Evolutionary conservation across 1,284 basidiomycete genomes (phyloP).

Genomic region (Phellinidium pouzarii): DNA sequence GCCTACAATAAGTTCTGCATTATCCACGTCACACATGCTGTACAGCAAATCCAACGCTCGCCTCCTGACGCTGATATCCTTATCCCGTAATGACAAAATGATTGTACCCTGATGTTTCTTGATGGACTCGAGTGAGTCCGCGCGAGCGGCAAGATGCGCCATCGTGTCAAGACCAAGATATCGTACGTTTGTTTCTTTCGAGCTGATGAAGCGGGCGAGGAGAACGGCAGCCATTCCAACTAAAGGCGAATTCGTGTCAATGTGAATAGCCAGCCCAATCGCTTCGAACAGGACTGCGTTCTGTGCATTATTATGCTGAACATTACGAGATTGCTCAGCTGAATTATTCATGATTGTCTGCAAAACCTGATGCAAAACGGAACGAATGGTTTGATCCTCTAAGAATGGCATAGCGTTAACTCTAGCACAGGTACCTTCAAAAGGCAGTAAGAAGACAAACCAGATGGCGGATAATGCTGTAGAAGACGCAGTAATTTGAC

Average conservation of each 20-base stretch:
- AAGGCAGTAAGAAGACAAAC: slow-evolving; percentile 41
- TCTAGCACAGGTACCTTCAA: neutral
- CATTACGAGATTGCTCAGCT: slow-evolving; percentile 87
- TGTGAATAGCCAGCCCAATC: slow-evolving; percentile 93
- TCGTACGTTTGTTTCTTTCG: slow-evolving; percentile 97
- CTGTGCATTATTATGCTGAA: slow-evolving; percentile 98
- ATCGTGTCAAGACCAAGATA: slow-evolving; percentile 98
- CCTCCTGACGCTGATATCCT: slow-evolving; percentile 94
- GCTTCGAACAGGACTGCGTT: slow-evolving; percentile 99
- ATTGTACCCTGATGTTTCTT: slow-evolving; percentile 96
- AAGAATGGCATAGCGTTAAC: neutral
- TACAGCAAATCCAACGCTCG: slow-evolving; percentile 94
- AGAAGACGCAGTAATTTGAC: slow-evolving; percentile 90
- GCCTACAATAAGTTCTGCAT: slow-evolving; percentile 91
- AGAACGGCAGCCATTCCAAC: slow-evolving; percentile 89
- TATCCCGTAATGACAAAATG: slow-evolving; percentile 89
- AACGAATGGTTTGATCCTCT: slow-evolving; percentile 81
- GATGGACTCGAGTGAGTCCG: slow-evolving; percentile 84
- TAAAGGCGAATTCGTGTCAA: slow-evolving; percentile 87
- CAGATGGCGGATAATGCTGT: slow-evolving; percentile 93
- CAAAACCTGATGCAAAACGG: slow-evolving; percentile 78
- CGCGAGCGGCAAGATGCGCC: slow-evolving; percentile 94
- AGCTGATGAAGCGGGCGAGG: slow-evolving; percentile 92
- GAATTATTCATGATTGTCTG: slow-evolving; percentile 91
- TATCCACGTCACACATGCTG: slow-evolving; percentile 97